Conservation (phyloP, 179 eudicot genomes). For the Silene noctiflora region DNA sequence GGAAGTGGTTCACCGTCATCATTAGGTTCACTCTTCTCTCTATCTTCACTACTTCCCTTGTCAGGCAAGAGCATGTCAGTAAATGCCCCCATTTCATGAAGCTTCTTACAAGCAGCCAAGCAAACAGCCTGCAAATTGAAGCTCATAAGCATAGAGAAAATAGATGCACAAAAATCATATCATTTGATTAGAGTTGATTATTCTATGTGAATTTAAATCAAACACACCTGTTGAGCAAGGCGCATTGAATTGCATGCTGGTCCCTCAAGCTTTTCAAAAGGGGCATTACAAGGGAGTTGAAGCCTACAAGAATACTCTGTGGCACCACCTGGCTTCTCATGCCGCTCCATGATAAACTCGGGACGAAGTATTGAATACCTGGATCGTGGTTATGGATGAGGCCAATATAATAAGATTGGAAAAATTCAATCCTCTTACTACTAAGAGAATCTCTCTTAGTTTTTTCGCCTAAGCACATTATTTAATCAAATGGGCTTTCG, state of each 20-base stretch:
- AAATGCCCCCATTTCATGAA: constrained; percentile 98
- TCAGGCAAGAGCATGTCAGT: constrained; percentile 99
- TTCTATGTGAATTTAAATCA: neutral
- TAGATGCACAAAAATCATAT: neutral
- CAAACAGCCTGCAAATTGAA: constrained; percentile 72
- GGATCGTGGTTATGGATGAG: constrained; percentile 15
- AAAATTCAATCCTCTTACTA: neutral
- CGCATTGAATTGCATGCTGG: constrained; percentile 91
- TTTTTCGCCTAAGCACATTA: too few relatives aligned
- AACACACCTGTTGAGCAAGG: constrained; percentile 84
- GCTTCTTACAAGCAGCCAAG: constrained; percentile 99
- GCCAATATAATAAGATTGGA: neutral
- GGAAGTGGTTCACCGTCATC: constrained; percentile 91
- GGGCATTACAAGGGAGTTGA: constrained; percentile 98
- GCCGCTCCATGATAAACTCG: constrained; percentile 90
- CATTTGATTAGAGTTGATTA: neutral
- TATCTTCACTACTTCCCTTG: constrained; percentile 81
- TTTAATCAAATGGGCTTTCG: too few relatives aligned
- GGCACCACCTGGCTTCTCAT: constrained; percentile 74
- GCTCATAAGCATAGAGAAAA: constrained; percentile 13
- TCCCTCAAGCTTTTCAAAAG: constrained; percentile 89
- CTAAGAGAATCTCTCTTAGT: too few relatives aligned
- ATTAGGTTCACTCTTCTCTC: constrained; percentile 62
- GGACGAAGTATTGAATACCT: constrained; percentile 98
- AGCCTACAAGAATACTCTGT: constrained; percentile 94